Evolutionary conservation across 2,329 filamentous ascomycete genomes (phyloP), one percentile per base, ranked within the genome.

Genomic region (Passalora sequoiae): DNA sequence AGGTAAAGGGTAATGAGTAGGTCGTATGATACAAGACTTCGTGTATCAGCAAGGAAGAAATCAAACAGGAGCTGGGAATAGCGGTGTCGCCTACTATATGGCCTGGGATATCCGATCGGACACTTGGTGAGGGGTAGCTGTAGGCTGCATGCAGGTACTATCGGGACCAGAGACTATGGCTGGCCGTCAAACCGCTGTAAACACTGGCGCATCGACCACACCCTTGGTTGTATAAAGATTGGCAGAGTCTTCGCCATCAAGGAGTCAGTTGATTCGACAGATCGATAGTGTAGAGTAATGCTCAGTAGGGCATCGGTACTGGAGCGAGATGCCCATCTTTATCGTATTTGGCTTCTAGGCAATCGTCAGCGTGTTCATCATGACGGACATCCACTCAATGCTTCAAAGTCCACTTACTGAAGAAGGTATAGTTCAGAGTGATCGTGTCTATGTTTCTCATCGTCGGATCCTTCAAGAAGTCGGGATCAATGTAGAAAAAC

Each of bases 401-500:
- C 5, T 17, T 22, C 16, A 17, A 8, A 20, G 17, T 16, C 4
- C 40, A 76, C 87, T 73, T 72, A 94, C 89, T 98, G 67, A 98
- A 98, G 65, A 98, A 98, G 0, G 92, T 98, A 70, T 98, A 98
- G 56, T 84, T 94, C 60, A 98, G 68, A 24, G 92, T 98, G 43
- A 98, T 89, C 2, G 89, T 95, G 70, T 96, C 88, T 50, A 98
- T 87, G 0, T 85, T 86, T 68, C 78, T 86, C 91, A 96, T 97
- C 53, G 85, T 89, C 39, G 91, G 72, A 66, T 98, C 92, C 56
- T 85, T 89, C 46, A 91, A 75, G 70, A 98, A 83, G 62, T 97
- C 92, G 1, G 92, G 92, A 62, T 98, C 92, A 54, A 98, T 85
- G 67, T 97, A 98, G 70, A 98, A 98, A 68, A 98, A 98, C 0